Conservation (phyloP, 2,329 filamentous ascomycete genomes). For the Stagonosporopsis rhizophila region DNA sequence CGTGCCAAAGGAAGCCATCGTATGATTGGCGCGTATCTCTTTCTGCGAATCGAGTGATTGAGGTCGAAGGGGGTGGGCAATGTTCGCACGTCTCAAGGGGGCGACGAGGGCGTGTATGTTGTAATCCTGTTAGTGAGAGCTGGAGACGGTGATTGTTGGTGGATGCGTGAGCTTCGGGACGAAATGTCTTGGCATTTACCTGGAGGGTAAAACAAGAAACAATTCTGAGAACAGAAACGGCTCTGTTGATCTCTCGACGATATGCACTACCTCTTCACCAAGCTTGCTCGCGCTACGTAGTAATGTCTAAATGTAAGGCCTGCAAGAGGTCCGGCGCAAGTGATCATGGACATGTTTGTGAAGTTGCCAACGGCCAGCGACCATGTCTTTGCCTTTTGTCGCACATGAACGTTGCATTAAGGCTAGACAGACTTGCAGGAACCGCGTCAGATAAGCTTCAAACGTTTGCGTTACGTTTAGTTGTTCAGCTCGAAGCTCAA, state of each 20-base stretch:
- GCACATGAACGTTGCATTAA: neutral
- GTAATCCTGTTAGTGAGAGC: neutral
- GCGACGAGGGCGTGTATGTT: neutral
- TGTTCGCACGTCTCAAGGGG: neutral
- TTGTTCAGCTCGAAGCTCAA: neutral
- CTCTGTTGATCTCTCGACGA: neutral
- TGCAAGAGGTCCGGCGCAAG: neutral
- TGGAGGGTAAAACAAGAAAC: neutral
- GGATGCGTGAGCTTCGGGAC: slow-evolving; percentile 4
- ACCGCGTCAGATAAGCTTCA: neutral
- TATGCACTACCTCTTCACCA: too few species aligned
- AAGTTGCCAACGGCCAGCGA: neutral
- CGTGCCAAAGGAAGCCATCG: slow-evolving; percentile 76
- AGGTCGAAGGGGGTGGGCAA: too few species aligned
- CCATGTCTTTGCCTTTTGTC: neutral
- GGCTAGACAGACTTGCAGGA: neutral
- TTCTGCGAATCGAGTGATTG: neutral
- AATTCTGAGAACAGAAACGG: neutral
- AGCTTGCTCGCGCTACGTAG: too few species aligned
- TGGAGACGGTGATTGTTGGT: neutral
- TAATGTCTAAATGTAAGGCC: too few species aligned
- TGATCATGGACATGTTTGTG: neutral
- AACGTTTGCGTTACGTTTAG: neutral
- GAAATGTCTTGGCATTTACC: slow-evolving; percentile 13
- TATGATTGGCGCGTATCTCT: neutral